A percentile compares a stretch with the other conserved stretches of the same genome.
Conservation (phyloP, 805 yeast genomes). For the Lipomyces mesembrius region DNA sequence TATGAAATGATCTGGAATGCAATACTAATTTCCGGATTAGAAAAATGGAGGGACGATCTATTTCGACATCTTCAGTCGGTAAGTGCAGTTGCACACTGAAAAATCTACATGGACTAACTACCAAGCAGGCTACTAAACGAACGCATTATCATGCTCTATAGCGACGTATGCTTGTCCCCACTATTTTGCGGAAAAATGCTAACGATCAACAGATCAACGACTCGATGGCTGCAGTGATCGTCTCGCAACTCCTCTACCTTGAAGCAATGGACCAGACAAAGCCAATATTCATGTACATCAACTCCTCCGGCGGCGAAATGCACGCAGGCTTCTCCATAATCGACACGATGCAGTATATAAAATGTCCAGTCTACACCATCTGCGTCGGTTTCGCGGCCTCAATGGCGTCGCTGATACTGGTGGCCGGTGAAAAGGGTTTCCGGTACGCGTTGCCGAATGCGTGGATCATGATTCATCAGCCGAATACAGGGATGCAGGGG, state of each 20-base stretch:
- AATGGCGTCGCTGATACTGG: constrained; percentile 46
- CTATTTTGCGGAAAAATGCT: background rate
- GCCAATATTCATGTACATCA: constrained; percentile 41
- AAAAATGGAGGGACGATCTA: constrained; percentile 32
- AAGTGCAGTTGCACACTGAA: background rate
- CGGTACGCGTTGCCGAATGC: constrained; percentile 46
- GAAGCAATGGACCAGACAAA: constrained; percentile 37
- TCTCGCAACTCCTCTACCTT: constrained; percentile 42
- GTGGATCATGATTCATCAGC: constrained; percentile 47
- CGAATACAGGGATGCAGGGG: constrained; percentile 43
- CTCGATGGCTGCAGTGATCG: constrained; percentile 39
- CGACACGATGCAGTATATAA: constrained; percentile 47
- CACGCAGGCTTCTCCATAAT: constrained; percentile 47
- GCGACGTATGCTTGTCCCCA: constrained; percentile 23
- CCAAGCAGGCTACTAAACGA: constrained; percentile 39
- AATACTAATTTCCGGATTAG: constrained; percentile 6
- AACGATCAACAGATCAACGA: constrained; percentile 37
- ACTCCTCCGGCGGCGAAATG: constrained; percentile 47
- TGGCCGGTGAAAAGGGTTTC: constrained; percentile 44
- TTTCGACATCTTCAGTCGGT: constrained; percentile 36
- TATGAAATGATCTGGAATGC: background rate
- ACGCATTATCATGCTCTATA: constrained; percentile 43
- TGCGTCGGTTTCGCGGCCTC: constrained; percentile 48
- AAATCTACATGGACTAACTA: background rate
- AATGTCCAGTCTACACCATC: constrained; percentile 46